phyloP scores from a whole-genome alignment of 768 basidiomycete genomes.

The Russula vinacea region DNA sequence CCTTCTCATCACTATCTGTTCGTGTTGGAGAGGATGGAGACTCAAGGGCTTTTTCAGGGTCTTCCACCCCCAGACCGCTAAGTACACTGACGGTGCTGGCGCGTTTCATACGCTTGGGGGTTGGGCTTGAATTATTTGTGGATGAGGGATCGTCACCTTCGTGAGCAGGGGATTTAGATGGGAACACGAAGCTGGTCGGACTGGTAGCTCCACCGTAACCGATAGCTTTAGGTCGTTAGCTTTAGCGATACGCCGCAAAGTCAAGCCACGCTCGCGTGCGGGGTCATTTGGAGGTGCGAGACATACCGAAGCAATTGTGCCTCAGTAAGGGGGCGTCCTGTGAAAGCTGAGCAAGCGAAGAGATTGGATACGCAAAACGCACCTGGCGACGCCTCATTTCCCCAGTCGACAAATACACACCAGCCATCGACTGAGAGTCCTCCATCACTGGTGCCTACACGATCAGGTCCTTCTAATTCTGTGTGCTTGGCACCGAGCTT shows the following conservation, averaged over 20 bases:
- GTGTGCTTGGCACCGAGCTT: conserved; percentile 51
- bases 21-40: conserved; percentile 49
- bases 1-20: conserved; percentile 40
- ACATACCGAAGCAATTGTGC: conserved; percentile 80
- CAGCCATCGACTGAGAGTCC: conserved; percentile 84
- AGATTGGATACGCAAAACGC: conserved; percentile 32
- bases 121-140: conserved; percentile 11
- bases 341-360: conserved; percentile 11
- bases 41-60: conserved; percentile 66
- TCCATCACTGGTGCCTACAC: conserved; percentile 67
- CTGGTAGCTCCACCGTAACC: conserved; percentile 41
- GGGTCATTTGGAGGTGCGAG: conserved; percentile 76
- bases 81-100: conserved; percentile 94
- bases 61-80: conserved; percentile 86
- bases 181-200: conserved; percentile 39
- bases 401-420: conserved; percentile 74
- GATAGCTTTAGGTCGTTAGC: conserved; percentile 44
- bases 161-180: conserved; percentile 37
- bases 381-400: conserved; percentile 52
- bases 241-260: conserved; percentile 56
- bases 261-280: conserved; percentile 74
- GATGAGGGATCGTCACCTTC: conserved; percentile 36
- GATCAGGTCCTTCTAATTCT: conserved; percentile 47
- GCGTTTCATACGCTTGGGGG: conserved; percentile 66
- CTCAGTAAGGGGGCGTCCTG: conserved; percentile 77